Conservation (phyloP, 108 stramenopile species). For the Cyclotella kingstonii region DNA sequence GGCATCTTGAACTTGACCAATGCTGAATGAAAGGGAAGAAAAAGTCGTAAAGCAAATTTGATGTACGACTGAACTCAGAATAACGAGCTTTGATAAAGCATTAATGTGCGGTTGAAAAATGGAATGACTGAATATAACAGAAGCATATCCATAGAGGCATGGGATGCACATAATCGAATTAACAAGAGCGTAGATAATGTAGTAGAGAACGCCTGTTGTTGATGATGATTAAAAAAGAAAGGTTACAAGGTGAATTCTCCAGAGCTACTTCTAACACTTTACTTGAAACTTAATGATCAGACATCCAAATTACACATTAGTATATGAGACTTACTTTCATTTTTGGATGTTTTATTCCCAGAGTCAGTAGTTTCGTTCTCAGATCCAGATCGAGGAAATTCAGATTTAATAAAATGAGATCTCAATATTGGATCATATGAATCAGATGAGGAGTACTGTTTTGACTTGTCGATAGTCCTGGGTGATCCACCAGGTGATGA, state of each 20-base stretch:
- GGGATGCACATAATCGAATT: slow-evolving; percentile 82
- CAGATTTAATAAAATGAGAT: neutral
- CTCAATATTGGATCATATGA: slow-evolving; percentile 13
- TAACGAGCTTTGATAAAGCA: slow-evolving; percentile 79
- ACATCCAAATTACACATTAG: too few relatives aligned
- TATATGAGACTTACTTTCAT: slow-evolving; percentile 5
- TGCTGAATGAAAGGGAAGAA: slow-evolving; percentile 85
- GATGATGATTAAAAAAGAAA: neutral
- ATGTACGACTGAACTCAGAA: slow-evolving; percentile 84
- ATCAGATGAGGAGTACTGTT: neutral
- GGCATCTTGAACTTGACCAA: slow-evolving; percentile 96
- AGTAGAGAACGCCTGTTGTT: slow-evolving; percentile 36
- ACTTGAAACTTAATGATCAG: too few relatives aligned
- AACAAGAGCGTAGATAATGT: slow-evolving; percentile 47
- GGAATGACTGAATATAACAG: slow-evolving; percentile 83
- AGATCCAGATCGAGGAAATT: neutral
- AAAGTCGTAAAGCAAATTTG: slow-evolving; percentile 83
- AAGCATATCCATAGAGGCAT: slow-evolving; percentile 85
- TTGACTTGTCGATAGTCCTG: too few relatives aligned
- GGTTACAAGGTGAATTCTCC: too few relatives aligned
- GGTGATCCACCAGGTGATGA: neutral
- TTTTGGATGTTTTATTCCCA: neutral
- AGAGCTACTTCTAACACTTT: too few relatives aligned
- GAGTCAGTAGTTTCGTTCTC: neutral
- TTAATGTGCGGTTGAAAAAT: slow-evolving; percentile 70